Base-by-base conservation (phyloP, 345 rosid species). In the Camelina laxa region DNA sequence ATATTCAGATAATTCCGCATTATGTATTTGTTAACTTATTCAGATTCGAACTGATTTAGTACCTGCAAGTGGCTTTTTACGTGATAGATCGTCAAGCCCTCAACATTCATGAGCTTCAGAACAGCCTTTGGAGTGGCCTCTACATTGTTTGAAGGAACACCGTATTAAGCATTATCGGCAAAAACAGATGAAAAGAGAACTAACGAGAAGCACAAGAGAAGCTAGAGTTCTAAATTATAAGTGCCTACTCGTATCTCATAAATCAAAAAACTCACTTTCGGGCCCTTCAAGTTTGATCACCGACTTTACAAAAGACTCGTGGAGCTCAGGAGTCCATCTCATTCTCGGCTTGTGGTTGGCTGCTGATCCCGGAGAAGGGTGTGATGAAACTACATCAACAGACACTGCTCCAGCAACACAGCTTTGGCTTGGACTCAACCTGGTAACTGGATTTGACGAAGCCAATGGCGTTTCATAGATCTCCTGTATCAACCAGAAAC, bases 61-160 rank as follows among this genome's bases (percentile, higher is more conserved):
- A 91, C 98, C 98, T 91, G 98, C 57, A 93, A 81, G 82, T 93
- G 98, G 88, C 98, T 93, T 79, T 93, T 93, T 19, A 93, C 97
- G 74, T 93, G 96, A 81, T 93, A 91, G 59, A 91, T 93, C 20
- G 98, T 93, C 88, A 93, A 83, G 71, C 96, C 91, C 79, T 89
- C 88, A 54, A 83, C 89, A 74, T 91, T 89, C 98, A 93, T 91
- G 47, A 93, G 88, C 88, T 93, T 91, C 72, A 91, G 59, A 35
- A 93, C 97, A 21, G 86, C 97, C 79, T 91, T 93, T 36, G 97
- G 98, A 60, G 98, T 93, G 70, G 98, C 97, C 84, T 86, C 98
- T 93, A 68, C 85, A 87, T 72, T 72, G 63, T 55, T 66, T 60
- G 6, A 42, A 60, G 50, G 49, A 77, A 71, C n/a, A 77, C 33